A percentile compares a stretch with the other conserved stretches of the same genome.
These are phyloP conservation scores for Trichoderma guizhouense DNA, from an alignment of 2,329 filamentous ascomycete genomes.

Conservation along the genomic window DNA sequence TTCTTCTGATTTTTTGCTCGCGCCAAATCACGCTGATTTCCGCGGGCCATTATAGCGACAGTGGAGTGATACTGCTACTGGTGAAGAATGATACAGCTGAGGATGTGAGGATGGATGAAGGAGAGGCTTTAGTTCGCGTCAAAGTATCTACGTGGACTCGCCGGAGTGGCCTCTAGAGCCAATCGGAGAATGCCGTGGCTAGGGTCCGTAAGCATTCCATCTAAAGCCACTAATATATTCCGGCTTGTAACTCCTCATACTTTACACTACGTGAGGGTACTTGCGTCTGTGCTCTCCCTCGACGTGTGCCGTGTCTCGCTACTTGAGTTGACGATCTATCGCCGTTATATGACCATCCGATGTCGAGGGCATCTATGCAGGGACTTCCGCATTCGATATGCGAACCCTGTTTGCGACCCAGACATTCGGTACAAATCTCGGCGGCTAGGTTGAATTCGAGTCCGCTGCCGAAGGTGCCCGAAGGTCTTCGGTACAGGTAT, in stretches of 20 bases:
- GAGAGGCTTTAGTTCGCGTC: neutral
- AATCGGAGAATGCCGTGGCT: neutral
- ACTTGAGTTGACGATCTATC: neutral
- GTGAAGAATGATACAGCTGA: neutral
- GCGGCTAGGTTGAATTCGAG: neutral
- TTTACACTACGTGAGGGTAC: neutral
- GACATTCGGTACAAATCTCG: neutral
- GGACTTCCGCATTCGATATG: neutral
- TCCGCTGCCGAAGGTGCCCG: neutral
- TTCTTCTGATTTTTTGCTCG: slow-evolving; percentile 78
- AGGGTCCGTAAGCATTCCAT: neutral
- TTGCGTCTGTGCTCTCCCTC: neutral
- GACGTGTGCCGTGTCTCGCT: neutral
- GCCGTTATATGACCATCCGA: neutral
- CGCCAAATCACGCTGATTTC: slow-evolving; percentile 93
- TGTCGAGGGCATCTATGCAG: neutral
- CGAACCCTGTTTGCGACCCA: neutral
- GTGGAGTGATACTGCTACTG: neutral
- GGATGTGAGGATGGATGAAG: neutral
- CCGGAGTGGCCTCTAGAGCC: neutral
- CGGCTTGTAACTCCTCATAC: neutral
- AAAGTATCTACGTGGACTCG: neutral
- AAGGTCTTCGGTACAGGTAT: neutral
- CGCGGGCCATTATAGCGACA: slow-evolving; percentile 78
- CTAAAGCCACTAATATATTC: neutral